These are phyloP conservation scores for Hura crepitans DNA, from an alignment of 441 rosid genomes.

Conservation along the genomic window DNA sequence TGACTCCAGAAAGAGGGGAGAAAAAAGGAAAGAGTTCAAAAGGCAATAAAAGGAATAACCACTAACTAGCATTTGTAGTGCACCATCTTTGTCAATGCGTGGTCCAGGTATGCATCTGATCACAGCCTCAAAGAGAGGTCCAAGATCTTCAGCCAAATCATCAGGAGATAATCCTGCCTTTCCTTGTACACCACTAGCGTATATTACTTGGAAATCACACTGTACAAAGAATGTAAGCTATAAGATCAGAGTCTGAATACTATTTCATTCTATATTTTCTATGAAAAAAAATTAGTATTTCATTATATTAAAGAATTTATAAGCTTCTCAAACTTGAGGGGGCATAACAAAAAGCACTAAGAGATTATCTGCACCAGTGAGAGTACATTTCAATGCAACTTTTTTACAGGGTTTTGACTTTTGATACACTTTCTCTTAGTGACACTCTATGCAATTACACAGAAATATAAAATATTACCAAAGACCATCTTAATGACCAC, in stretches of 20 bases:
- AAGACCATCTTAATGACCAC: neutral
- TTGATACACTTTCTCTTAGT: neutral
- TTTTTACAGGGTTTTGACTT: no score
- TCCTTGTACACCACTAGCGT: constrained; percentile 94
- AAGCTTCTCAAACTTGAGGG: constrained; percentile 3
- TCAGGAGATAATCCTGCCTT: constrained; percentile 90
- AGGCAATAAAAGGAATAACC: constrained; percentile 29
- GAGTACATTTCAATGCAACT: neutral
- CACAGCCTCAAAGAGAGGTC: constrained; percentile 81
- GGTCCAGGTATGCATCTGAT: constrained; percentile 99
- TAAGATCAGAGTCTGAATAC: constrained; percentile 14
- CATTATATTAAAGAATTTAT: neutral
- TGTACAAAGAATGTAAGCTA: constrained; percentile 28
- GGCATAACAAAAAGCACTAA: neutral
- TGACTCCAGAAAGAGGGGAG: constrained; percentile 16
- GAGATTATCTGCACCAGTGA: neutral
- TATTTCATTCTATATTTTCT: no score
- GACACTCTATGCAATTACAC: neutral
- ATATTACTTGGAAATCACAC: constrained; percentile 97
- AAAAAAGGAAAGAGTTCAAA: constrained; percentile 13
- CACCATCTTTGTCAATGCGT: constrained; percentile 75
- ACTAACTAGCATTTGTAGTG: constrained; percentile 99
- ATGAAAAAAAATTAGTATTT: neutral
- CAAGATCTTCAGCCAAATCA: constrained; percentile 82
- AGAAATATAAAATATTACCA: neutral